Percentiles rank a stretch among this genome's conserved stretches.
Conservation (phyloP, 2,329 filamentous ascomycete species). For the Aspergillus proliferans region DNA sequence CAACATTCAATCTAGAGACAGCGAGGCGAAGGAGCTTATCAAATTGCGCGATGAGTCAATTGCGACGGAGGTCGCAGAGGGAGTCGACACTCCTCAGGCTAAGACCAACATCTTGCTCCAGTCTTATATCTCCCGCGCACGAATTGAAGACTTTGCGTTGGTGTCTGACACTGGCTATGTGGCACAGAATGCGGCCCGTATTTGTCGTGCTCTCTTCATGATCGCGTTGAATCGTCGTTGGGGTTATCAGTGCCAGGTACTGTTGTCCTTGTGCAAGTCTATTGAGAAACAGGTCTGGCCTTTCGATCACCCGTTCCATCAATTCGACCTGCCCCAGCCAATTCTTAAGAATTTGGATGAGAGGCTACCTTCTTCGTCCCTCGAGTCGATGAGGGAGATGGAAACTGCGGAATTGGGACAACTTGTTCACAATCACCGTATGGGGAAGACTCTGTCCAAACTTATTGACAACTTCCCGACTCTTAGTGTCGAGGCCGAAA, state of each 20-base stretch:
- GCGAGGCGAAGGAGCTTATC: constrained; percentile 78
- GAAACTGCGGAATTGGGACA: constrained; percentile 82
- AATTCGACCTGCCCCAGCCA: constrained; percentile 83
- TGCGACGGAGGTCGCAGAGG: constrained; percentile 71
- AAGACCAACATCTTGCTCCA: constrained; percentile 97
- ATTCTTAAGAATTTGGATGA: constrained; percentile 78
- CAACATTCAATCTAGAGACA: constrained; percentile 89
- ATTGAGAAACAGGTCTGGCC: constrained; percentile 96
- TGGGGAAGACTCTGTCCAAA: constrained; percentile 74
- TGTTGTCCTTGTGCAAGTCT: constrained; percentile 88
- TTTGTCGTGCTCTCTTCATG: constrained; percentile 93
- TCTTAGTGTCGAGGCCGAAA: constrained; percentile 82
- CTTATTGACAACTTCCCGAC: constrained; percentile 89
- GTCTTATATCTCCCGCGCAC: constrained; percentile 81
- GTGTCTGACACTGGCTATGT: constrained; percentile 91
- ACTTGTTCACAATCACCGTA: constrained; percentile 82
- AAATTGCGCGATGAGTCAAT: constrained; percentile 64
- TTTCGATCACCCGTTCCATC: constrained; percentile 87
- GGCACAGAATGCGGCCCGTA: constrained; percentile 89
- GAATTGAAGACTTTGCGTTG: constrained; percentile 87
- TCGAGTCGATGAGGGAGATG: constrained; percentile 89
- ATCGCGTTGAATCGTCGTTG: constrained; percentile 90
- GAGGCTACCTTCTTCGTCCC: constrained; percentile 65
- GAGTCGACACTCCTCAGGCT: constrained; percentile 62
- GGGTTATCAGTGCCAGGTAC: constrained; percentile 89